Evolutionary conservation across 2,329 filamentous ascomycete species (phyloP), one percentile per base, ranked within the genome.

Genomic region (Venturia asperata): DNA sequence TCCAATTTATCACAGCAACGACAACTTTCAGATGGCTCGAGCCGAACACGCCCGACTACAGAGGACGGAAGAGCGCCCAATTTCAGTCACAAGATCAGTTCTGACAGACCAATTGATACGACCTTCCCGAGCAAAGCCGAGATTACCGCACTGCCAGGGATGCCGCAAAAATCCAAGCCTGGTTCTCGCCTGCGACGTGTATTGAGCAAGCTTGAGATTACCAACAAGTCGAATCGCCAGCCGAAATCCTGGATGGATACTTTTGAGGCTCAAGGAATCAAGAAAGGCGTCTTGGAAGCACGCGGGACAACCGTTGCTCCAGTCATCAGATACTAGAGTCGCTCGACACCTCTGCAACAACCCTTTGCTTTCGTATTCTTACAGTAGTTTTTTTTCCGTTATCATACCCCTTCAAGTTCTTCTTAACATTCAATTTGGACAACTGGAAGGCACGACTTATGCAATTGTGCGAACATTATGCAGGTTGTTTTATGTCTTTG

Each of bases 151-250:
- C 45, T 65, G 24, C 64, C 64, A 37, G 52, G 30, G 41, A 37
- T 65, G 64, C 64, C 64, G 34, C 27, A 37, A 39, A 61, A 19
- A 37, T 49, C 24, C 11, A 21, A 43, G 42, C 24, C 47, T 10
- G 10, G 5, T 24, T 39, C 43, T 9, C 52, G 55, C 30, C 56
- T 65, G 19, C 63, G 64, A 41, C 63, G 43, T 27, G 64, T 65
- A 3, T n/a, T 65, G 56, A 65, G 64, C 62, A 62, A 39, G 45
- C 58, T 65, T 27, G 42, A 55, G 39, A 34, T 64, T 21, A 63
- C 24, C 34, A 58, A 58, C 15, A 64, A 64, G 34, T 34, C 52
- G 5, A 64, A 58, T 34, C 34, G 34, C 2, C 37, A 47, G 17
- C 41, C 34, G n/a, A 30, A 55, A 34, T 60, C 45, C n/a, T 64